These are phyloP conservation scores for Yarrowia keelungensis DNA, from an alignment of 805 yeast species.

Conservation along the genomic window DNA sequence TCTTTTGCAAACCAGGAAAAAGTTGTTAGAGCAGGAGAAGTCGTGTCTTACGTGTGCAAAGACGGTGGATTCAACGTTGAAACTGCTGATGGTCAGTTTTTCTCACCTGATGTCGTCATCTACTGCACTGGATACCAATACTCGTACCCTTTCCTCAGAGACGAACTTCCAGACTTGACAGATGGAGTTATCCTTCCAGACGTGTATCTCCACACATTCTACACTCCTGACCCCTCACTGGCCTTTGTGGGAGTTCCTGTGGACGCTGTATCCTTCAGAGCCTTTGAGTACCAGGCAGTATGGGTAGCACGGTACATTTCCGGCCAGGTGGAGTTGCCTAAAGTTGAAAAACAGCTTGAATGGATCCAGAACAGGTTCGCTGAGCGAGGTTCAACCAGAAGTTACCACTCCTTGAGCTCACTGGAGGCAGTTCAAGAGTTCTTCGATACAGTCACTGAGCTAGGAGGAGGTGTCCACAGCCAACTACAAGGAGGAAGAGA, in stretches of 20 bases:
- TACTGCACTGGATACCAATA: slow-evolving; percentile 80
- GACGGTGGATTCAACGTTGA: slow-evolving; percentile 19
- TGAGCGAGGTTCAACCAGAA: slow-evolving; percentile 12
- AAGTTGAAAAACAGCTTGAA: background rate
- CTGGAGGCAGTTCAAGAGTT: slow-evolving; percentile 19
- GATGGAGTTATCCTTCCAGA: slow-evolving; percentile 59
- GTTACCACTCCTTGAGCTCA: slow-evolving; percentile 22
- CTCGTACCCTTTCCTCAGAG: slow-evolving; percentile 63
- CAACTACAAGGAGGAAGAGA: slow-evolving; percentile 1
- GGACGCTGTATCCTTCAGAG: slow-evolving; percentile 22
- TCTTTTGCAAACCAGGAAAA: slow-evolving; percentile 37
- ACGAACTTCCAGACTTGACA: slow-evolving; percentile 51
- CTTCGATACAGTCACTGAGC: background rate
- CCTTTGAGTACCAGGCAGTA: slow-evolving; percentile 30
- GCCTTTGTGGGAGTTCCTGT: slow-evolving; percentile 61
- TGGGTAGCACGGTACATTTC: slow-evolving; percentile 9
- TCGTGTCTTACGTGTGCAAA: slow-evolving; percentile 11
- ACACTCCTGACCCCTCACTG: slow-evolving; percentile 66
- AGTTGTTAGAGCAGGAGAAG: slow-evolving; percentile 41
- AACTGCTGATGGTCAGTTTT: slow-evolving; percentile 10
- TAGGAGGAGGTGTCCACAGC: slow-evolving; percentile 19
- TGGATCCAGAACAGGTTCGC: background rate
- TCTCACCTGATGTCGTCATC: slow-evolving; percentile 62
- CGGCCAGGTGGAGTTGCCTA: background rate
- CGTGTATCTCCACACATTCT: slow-evolving; percentile 48